Evolutionary conservation across 805 yeast species (phyloP).

Genomic region (Pichia deserticola): DNA sequence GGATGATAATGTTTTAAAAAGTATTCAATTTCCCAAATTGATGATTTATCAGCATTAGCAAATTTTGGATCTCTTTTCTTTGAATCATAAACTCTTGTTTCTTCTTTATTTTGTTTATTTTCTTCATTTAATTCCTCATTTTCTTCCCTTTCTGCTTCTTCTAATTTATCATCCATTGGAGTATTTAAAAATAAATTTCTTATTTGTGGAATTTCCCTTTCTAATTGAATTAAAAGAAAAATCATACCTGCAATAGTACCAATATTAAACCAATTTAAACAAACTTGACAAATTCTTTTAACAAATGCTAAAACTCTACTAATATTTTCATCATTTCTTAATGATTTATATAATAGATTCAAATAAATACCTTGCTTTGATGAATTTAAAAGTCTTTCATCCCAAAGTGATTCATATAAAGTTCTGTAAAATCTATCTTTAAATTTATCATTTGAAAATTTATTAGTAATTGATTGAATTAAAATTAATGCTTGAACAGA

Average conservation of each 20-base stretch:
- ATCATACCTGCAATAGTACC: conserved; percentile 87
- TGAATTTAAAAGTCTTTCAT: conserved; percentile 73
- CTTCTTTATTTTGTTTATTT: conserved; percentile 18
- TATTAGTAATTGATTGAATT: conserved; percentile 68
- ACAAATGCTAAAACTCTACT: conserved; percentile 81
- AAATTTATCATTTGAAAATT: conserved; percentile 33
- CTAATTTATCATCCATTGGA: conserved; percentile 42
- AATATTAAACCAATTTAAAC: conserved; percentile 77
- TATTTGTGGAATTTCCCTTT: conserved; percentile 56
- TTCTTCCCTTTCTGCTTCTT: conserved; percentile 39
- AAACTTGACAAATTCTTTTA: conserved; percentile 80
- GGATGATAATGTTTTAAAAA: conserved; percentile 87
- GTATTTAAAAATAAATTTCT: conserved; percentile 53
- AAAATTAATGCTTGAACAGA: conserved; percentile 86
- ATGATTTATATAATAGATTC: conserved; percentile 75
- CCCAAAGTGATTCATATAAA: conserved; percentile 81
- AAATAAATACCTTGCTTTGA: conserved; percentile 91
- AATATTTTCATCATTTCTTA: conserved; percentile 59
- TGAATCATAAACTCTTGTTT: conserved; percentile 53
- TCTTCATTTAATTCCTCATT: conserved; percentile 29
- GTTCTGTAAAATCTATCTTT: conserved; percentile 75
- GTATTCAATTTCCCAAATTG: conserved; percentile 79
- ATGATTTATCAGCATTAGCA: conserved; percentile 76
- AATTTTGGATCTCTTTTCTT: conserved; percentile 87
- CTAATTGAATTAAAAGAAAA: conserved; percentile 62